Evolutionary conservation across 2,329 filamentous ascomycete genomes (phyloP).

Genomic region (Aspergillus brunneoviolaceus): DNA sequence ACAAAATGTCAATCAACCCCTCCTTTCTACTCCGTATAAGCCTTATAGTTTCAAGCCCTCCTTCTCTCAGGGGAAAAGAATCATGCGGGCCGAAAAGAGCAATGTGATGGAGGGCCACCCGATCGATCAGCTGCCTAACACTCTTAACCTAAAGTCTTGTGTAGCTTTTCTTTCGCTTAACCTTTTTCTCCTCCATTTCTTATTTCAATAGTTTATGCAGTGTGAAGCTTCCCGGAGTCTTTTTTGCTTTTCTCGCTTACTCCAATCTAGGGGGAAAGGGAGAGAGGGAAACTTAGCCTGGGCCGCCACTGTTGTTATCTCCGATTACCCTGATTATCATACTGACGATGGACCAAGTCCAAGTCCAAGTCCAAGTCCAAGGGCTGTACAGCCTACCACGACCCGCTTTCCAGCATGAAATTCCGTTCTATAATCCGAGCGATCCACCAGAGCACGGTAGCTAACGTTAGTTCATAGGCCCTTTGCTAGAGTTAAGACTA

Average conservation of each 20-base stretch:
- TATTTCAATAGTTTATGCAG: not conserved
- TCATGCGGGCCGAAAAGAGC: conserved; percentile 5
- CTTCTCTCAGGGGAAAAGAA: not conserved
- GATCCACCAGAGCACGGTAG: not conserved
- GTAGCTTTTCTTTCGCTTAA: not conserved
- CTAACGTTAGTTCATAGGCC: not conserved
- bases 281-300: not conserved
- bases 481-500: conserved; percentile 1
- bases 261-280: not conserved
- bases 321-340: not conserved
- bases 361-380: too few species aligned
- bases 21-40: not conserved
- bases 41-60: not conserved
- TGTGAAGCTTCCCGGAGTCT: not conserved
- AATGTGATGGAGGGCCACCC: conserved; percentile 6
- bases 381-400: not conserved
- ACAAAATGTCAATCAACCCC: too few species aligned
- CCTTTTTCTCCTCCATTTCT: not conserved
- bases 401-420: not conserved
- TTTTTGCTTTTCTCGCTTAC: not conserved
- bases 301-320: not conserved
- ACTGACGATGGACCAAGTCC: not conserved
- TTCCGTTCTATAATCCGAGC: not conserved
- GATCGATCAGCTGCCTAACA: conserved; percentile 7
- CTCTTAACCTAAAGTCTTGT: conserved; percentile 2